Base-by-base conservation (phyloP, 495 filamentous ascomycete genomes). In the Neurospora sp. region DNA sequence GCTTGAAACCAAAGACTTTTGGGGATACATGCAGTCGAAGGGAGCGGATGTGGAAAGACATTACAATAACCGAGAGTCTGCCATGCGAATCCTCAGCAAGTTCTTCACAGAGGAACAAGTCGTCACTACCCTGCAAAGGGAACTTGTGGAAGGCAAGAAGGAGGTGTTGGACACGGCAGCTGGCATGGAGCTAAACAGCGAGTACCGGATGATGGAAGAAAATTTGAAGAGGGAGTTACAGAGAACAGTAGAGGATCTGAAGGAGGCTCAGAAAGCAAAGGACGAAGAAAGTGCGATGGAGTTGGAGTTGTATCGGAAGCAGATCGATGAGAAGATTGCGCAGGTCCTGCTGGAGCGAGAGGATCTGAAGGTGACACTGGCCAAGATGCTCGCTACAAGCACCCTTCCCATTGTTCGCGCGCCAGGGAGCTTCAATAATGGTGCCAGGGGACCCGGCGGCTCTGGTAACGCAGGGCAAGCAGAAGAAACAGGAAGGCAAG, bases 1-100 rank as follows among this genome's bases (percentile, higher is more conserved):
- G 16, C 70, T 54, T 7, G 73, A 70, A 20, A 80, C 76, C 37
- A 54, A 69, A 4, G 81, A 81, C 9, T 86, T 85, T 73, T 86
- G 85, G 85, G 77, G 76, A 4, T 38, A 73, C 2, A 75, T 86
- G 81, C 72, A 82, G 2, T 59, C 72, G 11, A 72, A 70, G 12
- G 82, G 79, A 10, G 77, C 79, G 18, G 72, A 74, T 31, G 76
- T 76, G 35, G 40, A 74, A 27, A 79, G 78, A 10, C 73, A 83
- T 41, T 72, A 73, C 70, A 79, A 80, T 4, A 77, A 73, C 16
- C 70, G 72, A 14, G 71, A 76, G 35, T 83, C 82, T 23, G 80
- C 80, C 7, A 39, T 71, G 39, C 27, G 2, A 8, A 62, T 62
- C 12, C 54, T 62, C 4, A 6, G 12, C 4, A 62, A 18, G 6